Percentiles rank a stretch among this genome's conserved stretches.
Conservation (phyloP, 169 alveolate genomes). For the Eimeria falciformis region DNA sequence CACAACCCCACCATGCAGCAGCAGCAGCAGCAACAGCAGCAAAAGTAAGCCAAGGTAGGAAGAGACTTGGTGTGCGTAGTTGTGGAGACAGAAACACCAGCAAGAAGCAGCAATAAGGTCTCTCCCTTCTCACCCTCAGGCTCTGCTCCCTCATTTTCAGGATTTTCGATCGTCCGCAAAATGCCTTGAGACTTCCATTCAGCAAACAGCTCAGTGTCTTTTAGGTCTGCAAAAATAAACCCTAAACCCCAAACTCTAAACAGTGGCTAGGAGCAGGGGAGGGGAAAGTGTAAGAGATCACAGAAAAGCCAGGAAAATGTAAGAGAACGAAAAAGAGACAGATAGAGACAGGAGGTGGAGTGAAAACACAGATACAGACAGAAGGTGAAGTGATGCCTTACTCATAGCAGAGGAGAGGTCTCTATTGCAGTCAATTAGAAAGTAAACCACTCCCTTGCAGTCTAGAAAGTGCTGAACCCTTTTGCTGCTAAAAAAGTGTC, state of each 20-base stretch:
- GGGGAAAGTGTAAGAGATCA: neutral
- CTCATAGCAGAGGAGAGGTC: slow-evolving; percentile 89
- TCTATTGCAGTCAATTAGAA: slow-evolving; percentile 89
- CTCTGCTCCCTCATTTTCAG: slow-evolving; percentile 23
- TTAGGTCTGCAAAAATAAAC: slow-evolving; percentile 79
- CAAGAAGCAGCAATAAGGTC: neutral
- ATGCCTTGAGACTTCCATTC: slow-evolving; percentile 87
- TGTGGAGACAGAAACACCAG: neutral
- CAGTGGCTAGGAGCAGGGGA: no score
- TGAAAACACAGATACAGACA: neutral
- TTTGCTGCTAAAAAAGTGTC: slow-evolving; percentile 87
- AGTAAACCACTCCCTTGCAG: slow-evolving; percentile 91
- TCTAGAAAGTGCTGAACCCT: slow-evolving; percentile 89
- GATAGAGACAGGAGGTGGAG: neutral
- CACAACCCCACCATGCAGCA: neutral
- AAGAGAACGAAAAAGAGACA: neutral
- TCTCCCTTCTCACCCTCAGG: neutral
- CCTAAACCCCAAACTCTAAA: slow-evolving; percentile 2
- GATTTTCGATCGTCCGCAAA: slow-evolving; percentile 80
- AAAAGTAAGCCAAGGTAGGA: neutral
- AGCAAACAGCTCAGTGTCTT: slow-evolving; percentile 86
- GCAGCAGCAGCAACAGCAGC: neutral
- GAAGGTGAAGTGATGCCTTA: slow-evolving; percentile 74
- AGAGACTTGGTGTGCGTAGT: neutral
- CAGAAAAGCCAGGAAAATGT: neutral